Evolutionary conservation across 768 basidiomycete genomes (phyloP), one percentile per base, ranked within the genome.

Genomic region (Xerocomellus chrysenteron): DNA sequence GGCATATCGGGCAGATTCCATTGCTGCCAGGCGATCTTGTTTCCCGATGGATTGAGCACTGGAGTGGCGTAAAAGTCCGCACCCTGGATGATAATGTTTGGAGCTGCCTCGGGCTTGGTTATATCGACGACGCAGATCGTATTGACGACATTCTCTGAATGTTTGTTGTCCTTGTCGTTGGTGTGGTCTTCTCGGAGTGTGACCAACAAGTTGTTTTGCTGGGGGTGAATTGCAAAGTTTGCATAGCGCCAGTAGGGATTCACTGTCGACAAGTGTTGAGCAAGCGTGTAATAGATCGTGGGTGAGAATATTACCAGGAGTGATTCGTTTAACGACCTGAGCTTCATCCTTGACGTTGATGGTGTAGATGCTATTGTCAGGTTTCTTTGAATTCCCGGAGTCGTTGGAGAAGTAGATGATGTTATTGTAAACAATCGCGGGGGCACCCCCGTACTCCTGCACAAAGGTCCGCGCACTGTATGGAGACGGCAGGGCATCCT

Each of bases 181-280:
- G 84, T 87, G 67, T 90, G 87, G 57, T 90, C 87, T 61, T 92
- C 90, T 10, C 84, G 71, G 19, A 89, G 68, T 1, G 82, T 73
- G 5, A 87, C 77, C 4, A 90, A 62, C 17, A 88, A 65, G 55
- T 82, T 67, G 2, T 78, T 68, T 4, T 79, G 64, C 5, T 65
- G 60, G 0, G 87, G 87, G 54, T 86, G 82, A 0, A 84, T 71
- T 4, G 78, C 74, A 55, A 90, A 80, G 61, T 83, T 80, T 64
- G 70, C 40, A 77, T 78, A 42, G 71, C 69, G 2, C 81, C 85
- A 70, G 7, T 8, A 28, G 19, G 70, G 54, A 32, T 56, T 49
- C 1, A 1, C 56, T 50, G 21, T 49, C 30, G 70, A 66, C 53
- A 57, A 36, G 30, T 5, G 7, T 28, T 40, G n/a, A 50, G 3